Conservation (phyloP, 2,329 filamentous ascomycete genomes). For the Pyricularia sp. region DNA sequence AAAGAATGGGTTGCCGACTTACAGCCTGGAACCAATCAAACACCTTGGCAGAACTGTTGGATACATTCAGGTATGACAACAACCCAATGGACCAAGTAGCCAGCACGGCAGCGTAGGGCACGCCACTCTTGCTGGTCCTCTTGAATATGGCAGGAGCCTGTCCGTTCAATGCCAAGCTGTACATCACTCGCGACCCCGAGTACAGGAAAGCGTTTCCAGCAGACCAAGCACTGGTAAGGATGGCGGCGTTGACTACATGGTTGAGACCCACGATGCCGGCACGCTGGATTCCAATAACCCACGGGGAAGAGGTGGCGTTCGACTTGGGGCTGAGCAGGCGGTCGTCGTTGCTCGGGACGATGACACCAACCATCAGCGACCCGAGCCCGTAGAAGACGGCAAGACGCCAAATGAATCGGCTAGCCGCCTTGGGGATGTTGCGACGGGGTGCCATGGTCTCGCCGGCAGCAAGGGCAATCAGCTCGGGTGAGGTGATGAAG, state of each 20-base stretch:
- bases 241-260: conserved; percentile 48
- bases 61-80: conserved; percentile 58
- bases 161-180: conserved; percentile 52
- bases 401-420: conserved; percentile 48
- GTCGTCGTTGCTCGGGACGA: conserved; percentile 53
- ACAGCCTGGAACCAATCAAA: conserved; percentile 55
- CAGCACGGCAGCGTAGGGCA: conserved; percentile 42
- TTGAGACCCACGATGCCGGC: conserved; percentile 51
- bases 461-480: conserved; percentile 47
- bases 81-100: conserved; percentile 46
- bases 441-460: conserved; percentile 51
- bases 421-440: conserved; percentile 53
- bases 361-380: conserved; percentile 46
- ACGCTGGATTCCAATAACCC: conserved; percentile 54
- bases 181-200: conserved; percentile 55
- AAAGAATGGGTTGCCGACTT: conserved; percentile 7
- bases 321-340: conserved; percentile 43
- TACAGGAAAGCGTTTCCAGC: conserved; percentile 50
- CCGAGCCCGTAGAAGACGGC: conserved; percentile 51
- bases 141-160: conserved; percentile 52
- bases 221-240: conserved; percentile 44
- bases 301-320: conserved; percentile 47
- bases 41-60: conserved; percentile 45
- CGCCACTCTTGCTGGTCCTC: conserved; percentile 45
- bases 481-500: conserved; percentile 50